Percentiles rank a stretch among this genome's conserved stretches.
phyloP scores from a whole-genome alignment of 2,329 filamentous ascomycete species.

The Paracoccidioides lutzii region DNA sequence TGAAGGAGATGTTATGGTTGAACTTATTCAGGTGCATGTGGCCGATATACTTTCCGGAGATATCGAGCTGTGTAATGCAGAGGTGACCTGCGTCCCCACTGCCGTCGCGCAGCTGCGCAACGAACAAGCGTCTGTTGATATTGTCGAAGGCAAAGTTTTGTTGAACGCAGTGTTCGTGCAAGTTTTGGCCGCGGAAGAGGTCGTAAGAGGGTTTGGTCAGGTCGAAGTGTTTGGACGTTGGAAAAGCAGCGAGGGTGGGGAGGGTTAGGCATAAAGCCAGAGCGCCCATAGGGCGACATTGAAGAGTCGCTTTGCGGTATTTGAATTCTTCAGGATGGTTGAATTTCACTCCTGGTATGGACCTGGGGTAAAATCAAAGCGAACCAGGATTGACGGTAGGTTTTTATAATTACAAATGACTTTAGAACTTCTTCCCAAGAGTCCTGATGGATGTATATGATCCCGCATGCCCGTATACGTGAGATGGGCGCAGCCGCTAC shows the following conservation, averaged over 20 bases:
- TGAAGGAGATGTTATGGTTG: conserved; percentile 14
- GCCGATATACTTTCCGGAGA: conserved; percentile 13
- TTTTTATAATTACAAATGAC: background rate
- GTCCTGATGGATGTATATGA: background rate
- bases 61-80: conserved; percentile 15
- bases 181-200: conserved; percentile 10
- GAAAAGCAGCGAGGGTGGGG: background rate
- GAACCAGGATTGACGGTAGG: background rate
- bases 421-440: no score
- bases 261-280: background rate
- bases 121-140: conserved; percentile 14
- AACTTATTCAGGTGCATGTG: conserved; percentile 14
- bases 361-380: no score
- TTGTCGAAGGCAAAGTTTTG: conserved; percentile 17
- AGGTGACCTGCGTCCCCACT: conserved; percentile 11
- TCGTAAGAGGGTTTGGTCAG: conserved; percentile 11
- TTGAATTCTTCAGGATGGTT: no score
- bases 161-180: conserved; percentile 12
- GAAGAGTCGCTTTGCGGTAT: background rate
- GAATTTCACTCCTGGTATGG: no score
- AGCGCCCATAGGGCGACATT: background rate
- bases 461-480: background rate
- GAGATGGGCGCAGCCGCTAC: background rate
- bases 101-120: conserved; percentile 12
- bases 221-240: conserved; percentile 10